Conservation (phyloP, 768 basidiomycete species). For the Daedaleopsis sinensis region DNA sequence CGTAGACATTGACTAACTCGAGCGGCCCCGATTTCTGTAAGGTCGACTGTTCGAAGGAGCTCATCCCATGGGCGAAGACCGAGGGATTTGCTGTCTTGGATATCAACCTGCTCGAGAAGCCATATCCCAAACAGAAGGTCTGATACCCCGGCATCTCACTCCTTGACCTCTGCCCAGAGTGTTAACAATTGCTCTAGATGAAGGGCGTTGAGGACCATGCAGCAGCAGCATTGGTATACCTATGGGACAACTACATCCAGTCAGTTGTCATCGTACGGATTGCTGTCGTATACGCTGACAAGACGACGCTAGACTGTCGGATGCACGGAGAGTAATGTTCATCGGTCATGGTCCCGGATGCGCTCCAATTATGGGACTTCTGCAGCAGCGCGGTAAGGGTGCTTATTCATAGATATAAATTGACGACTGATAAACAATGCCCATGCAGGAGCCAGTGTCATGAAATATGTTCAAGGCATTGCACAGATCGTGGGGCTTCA, state of each 20-base stretch:
- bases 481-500: conserved; percentile 79
- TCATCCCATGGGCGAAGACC: conserved; percentile 75
- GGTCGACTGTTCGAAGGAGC: conserved; percentile 83
- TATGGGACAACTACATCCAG: conserved; percentile 98
- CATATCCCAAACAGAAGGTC: conserved; percentile 42
- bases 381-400: conserved; percentile 66
- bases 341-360: conserved; percentile 91
- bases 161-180: no score
- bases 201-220: conserved; percentile 40
- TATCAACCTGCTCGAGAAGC: conserved; percentile 79
- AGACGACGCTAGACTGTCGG: conserved; percentile 57
- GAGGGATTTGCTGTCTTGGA: conserved; percentile 80
- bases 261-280: conserved; percentile 40
- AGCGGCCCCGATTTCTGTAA: conserved; percentile 34
- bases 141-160: background rate
- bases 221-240: conserved; percentile 69
- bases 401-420: background rate
- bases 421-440: background rate
- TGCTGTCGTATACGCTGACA: background rate
- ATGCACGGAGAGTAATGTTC: conserved; percentile 72
- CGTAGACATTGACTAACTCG: background rate
- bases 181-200: conserved; percentile 30
- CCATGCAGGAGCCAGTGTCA: conserved; percentile 50
- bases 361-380: conserved; percentile 70
- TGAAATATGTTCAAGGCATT: conserved; percentile 67